Percentiles rank a stretch among this genome's conserved stretches.
phyloP scores from a whole-genome alignment of 2,329 filamentous ascomycete genomes.

The Aspergillus ochraceoroseus region DNA sequence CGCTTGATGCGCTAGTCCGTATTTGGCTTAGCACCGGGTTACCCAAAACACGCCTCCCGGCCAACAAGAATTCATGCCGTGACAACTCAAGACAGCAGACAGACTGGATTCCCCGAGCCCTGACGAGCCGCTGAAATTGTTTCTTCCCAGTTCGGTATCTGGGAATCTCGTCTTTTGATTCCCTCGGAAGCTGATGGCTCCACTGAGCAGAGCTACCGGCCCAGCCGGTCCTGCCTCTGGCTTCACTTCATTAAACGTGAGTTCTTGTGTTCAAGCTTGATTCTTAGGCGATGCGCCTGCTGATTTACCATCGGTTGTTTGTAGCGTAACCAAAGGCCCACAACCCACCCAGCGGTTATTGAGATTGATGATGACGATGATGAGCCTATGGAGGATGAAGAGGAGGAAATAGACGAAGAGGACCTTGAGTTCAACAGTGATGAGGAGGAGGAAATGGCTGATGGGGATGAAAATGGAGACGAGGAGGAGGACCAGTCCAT shows the following conservation, averaged over 20 bases:
- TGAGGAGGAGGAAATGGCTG: constrained; percentile 29
- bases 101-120: constrained; percentile 21
- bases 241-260: constrained; percentile 28
- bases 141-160: constrained; percentile 3
- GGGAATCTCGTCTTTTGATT: not conserved
- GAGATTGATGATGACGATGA: constrained; percentile 38
- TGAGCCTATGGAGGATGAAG: constrained; percentile 28
- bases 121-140: constrained; percentile 4
- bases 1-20: constrained; percentile 30
- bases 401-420: constrained; percentile 30
- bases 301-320: constrained; percentile 16
- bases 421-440: constrained; percentile 28
- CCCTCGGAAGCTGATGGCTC: constrained; percentile 37
- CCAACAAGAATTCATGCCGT: constrained; percentile 26
- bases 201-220: constrained; percentile 35
- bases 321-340: constrained; percentile 17
- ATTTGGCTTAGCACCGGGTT: constrained; percentile 26
- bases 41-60: constrained; percentile 28
- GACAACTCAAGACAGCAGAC: constrained; percentile 28
- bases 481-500: constrained; percentile 27
- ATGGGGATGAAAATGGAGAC: constrained; percentile 27
- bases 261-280: constrained; percentile 16
- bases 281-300: constrained; percentile 12
- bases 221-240: constrained; percentile 21
- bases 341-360: constrained; percentile 36